Evolutionary conservation across 148 eudicot species (phyloP).

Genomic region (Dianthus caryophyllus): DNA sequence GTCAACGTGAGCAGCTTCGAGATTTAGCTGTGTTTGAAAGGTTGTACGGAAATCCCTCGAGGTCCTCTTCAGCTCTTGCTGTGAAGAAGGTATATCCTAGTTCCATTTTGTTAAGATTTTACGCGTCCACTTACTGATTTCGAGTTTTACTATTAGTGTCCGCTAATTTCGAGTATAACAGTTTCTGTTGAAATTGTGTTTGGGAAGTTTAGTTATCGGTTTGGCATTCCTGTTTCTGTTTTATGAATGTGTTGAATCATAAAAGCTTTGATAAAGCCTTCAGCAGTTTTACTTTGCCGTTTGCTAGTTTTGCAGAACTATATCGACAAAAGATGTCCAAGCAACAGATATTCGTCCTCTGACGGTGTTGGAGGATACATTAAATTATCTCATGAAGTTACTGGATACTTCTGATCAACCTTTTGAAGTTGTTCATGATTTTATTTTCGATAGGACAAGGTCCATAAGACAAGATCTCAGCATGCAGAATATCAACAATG

Average conservation of each 20-base stretch:
- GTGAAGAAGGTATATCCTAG: slow-evolving; percentile 68
- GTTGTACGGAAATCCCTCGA: slow-evolving; percentile 60
- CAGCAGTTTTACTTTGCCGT: slow-evolving; percentile 15
- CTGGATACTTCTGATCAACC: slow-evolving; percentile 56
- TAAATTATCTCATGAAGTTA: slow-evolving; percentile 63
- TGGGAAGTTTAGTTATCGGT: not conserved
- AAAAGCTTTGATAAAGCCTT: not conserved
- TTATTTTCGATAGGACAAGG: slow-evolving; percentile 84
- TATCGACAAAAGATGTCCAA: slow-evolving; percentile 53
- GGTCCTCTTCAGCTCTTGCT: slow-evolving; percentile 70
- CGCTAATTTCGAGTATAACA: no score
- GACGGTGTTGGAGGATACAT: slow-evolving; percentile 67
- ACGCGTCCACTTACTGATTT: not conserved
- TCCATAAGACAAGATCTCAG: slow-evolving; percentile 96
- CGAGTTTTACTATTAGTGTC: no score
- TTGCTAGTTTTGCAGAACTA: slow-evolving; percentile 93
- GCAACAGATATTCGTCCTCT: slow-evolving; percentile 77
- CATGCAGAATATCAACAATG: slow-evolving; percentile 63
- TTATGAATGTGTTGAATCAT: not conserved
- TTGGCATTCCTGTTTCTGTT: not conserved
- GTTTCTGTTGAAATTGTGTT: no score
- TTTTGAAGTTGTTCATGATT: slow-evolving; percentile 82
- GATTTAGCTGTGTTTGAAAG: slow-evolving; percentile 91
- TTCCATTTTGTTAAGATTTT: not conserved
- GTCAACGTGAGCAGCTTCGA: slow-evolving; percentile 69